phyloP scores from a whole-genome alignment of 208 protist genomes.

The Naegleria fowleri region DNA sequence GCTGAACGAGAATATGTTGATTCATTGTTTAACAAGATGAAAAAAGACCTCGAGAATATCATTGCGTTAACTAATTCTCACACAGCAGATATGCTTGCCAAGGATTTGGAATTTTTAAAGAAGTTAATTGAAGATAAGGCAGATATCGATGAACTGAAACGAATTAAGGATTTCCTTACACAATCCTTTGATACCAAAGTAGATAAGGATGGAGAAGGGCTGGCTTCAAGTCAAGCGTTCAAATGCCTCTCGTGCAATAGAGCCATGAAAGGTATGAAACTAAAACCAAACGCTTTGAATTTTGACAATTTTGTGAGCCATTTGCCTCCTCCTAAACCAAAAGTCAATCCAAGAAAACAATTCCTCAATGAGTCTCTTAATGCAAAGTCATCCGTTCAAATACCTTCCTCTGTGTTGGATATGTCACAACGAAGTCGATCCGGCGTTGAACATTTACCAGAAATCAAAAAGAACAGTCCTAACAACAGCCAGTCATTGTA shows the following conservation, averaged over 20 bases:
- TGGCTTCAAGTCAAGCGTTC: neutral
- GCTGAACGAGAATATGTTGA: constrained; percentile 25
- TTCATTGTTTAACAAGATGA: neutral
- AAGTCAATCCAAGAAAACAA: neutral
- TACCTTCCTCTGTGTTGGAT: neutral
- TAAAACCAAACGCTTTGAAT: neutral
- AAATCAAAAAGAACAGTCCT: neutral
- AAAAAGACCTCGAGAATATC: neutral
- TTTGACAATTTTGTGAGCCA: neutral
- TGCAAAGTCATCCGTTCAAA: neutral
- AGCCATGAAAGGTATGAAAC: neutral
- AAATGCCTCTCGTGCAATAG: constrained; percentile 11
- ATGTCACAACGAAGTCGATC: neutral
- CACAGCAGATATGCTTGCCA: neutral
- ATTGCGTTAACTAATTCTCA: neutral
- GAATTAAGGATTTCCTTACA: neutral
- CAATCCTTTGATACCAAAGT: neutral
- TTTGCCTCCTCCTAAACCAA: neutral
- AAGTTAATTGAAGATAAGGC: neutral
- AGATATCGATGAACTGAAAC: neutral
- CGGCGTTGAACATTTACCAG: neutral
- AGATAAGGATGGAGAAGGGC: neutral
- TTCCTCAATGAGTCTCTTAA: neutral
- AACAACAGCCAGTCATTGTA: neutral
- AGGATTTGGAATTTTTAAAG: constrained; percentile 10